Evolutionary conservation across 257 asterid genomes (phyloP), one percentile per base, ranked within the genome.

Genomic region (Plantago major): DNA sequence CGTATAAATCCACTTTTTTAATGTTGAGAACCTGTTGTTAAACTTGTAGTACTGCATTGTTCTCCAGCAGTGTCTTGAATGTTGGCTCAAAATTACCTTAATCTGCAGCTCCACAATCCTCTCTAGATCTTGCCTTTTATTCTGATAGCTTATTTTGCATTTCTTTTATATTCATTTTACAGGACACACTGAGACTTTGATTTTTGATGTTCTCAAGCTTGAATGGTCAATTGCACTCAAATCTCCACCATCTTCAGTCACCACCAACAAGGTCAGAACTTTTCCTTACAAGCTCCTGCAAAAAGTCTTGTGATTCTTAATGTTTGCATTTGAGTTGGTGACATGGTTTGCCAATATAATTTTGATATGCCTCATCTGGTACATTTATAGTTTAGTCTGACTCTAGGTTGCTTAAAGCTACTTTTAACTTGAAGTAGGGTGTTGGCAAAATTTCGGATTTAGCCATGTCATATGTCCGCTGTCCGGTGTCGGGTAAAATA

Each of bases 151-250:
- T 11, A 10, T 42, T 14, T 16, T 12, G 44, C 13, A 70, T 46
- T 26, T 16, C 37, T 48, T 40, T 44, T 61, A n/a, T 18, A 46
- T 10, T 58, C 54, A 51, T 56, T 68, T 58, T 65, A 56, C 88
- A 93, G 99, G 96, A 57, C 86, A 89, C 75, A 73, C 87, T 0
- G 99, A 93, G 81, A 93, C 97, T 51, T 64, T 87, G 69, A 69
- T 83, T 65, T 88, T 89, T 77, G 99, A 93, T 75, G 85, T 93
- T 71, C 61, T 93, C 63, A 89, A 85, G 77, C 84, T 77, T 63
- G 96, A 90, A 76, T 93, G 99, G 97, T 87, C 97, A 64, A 71
- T 85, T 64, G 88, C 89, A 42, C 84, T 89, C 68, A 76, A 86
- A 66, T 83, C 97, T 51, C 88, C 88, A 38, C 71, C 86, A 57